Evolutionary conservation across 2,329 filamentous ascomycete species (phyloP), one percentile per base, ranked within the genome.

Genomic region (Fusarium vanettenii): DNA sequence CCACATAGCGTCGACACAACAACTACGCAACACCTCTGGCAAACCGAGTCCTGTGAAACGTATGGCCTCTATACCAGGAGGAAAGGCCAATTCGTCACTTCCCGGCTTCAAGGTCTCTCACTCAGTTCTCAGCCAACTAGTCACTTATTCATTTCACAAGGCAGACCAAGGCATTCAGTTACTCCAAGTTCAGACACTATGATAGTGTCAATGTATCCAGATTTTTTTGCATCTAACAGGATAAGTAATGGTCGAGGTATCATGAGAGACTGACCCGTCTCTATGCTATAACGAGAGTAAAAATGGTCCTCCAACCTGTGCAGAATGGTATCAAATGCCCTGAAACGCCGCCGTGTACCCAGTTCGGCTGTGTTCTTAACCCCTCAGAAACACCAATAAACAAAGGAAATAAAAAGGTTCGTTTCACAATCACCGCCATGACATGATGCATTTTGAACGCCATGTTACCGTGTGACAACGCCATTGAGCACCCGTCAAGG

Each of bases 301-400:
- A 78, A 70, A 61, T 66, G 72, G 31, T 72, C 64, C 35, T 73
- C 37, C 52, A 59, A 72, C 66, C 64, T 67, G 68, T 73, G 63
- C 75, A 76, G 76, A 76, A 78, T 79, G 76, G 77, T 79, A 79
- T 79, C 77, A 78, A 73, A 76, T 74, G 69, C 65, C 55, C 68
- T 69, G 22, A 61, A 75, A 78, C 76, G 74, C 77, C 76, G 41
- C 69, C 64, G 41, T 73, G 37, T 72, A 67, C 59, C 69, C 67
- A 71, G 57, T 55, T 62, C 39, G 29, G 60, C 63, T 66, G 52
- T 64, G 59, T 62, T 45, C 37, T 62, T 39, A 64, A 70, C 52
- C 66, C 64, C 69, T 14, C 6, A 31, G 61, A 31, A 70, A 79
- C 77, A 73, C 76, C 77, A 61, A 64, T 35, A 61, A 57, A 56